Evolutionary conservation across 257 asterid species (phyloP).

Genomic region (Capsicum baccatum): DNA sequence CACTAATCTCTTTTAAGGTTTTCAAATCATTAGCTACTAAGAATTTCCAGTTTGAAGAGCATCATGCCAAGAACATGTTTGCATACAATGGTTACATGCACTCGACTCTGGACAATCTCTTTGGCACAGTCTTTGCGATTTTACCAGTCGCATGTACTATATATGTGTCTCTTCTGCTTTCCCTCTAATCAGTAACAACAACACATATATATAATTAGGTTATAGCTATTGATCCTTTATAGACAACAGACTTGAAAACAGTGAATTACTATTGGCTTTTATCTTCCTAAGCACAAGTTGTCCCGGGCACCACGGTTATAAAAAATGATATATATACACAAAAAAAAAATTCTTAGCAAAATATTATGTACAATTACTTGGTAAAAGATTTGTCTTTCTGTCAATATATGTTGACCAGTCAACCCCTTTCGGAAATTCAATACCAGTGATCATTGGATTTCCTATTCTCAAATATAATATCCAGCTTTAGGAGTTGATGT

Average conservation of each 20-base stretch:
- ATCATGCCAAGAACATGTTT: neutral
- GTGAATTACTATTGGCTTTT: neutral
- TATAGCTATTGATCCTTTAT: constrained; percentile 1
- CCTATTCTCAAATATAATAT: neutral
- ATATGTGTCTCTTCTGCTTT: neutral
- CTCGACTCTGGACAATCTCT: neutral
- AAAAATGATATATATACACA: too few species aligned
- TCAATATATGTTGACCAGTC: neutral
- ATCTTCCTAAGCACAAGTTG: neutral
- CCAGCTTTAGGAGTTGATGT: constrained; percentile 10
- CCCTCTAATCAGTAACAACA: constrained; percentile 8
- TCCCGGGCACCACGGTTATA: neutral
- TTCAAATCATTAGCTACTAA: neutral
- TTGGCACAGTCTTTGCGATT: neutral
- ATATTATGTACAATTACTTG: too few species aligned
- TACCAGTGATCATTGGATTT: neutral
- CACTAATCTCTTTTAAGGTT: constrained; percentile 3
- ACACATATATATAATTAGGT: neutral
- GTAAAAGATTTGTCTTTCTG: neutral
- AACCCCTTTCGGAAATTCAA: neutral
- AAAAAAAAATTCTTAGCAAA: too few species aligned
- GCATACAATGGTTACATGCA: neutral
- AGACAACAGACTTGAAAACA: neutral
- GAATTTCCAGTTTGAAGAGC: neutral
- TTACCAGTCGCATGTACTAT: neutral